Percentiles rank a stretch among this genome's conserved stretches.
Conservation (phyloP, 2,329 filamentous ascomycete genomes). For the Exophiala sideris region DNA sequence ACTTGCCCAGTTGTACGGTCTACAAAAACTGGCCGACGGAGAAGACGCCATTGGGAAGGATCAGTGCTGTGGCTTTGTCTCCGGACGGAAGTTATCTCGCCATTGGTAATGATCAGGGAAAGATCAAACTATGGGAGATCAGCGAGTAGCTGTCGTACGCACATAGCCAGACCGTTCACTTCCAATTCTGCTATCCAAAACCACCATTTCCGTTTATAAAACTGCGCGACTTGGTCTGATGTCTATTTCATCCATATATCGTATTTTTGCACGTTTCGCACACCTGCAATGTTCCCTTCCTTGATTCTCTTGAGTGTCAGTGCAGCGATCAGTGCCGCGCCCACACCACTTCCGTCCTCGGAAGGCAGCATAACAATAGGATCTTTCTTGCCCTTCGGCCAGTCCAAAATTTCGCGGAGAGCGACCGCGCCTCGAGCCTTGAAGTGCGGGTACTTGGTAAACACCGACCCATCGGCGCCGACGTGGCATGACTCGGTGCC, state of each 20-base stretch:
- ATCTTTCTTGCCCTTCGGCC: conserved; percentile 74
- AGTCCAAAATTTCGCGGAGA: conserved; percentile 92
- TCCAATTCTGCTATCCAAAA: background rate
- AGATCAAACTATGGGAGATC: conserved; percentile 89
- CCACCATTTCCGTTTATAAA: background rate
- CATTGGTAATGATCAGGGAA: conserved; percentile 84
- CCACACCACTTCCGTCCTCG: conserved; percentile 96
- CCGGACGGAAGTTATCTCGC: conserved; percentile 51
- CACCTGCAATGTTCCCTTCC: conserved; percentile 57
- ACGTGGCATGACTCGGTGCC: conserved; percentile 83
- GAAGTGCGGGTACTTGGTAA: conserved; percentile 99
- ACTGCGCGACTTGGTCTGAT: background rate
- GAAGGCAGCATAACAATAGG: conserved; percentile 83
- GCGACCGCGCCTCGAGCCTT: conserved; percentile 87
- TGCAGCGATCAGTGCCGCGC: conserved; percentile 86
- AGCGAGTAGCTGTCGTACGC: conserved; percentile 49
- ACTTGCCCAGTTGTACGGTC: conserved; percentile 87
- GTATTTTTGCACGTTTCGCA: conserved; percentile 48
- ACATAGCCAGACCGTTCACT: background rate
- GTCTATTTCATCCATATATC: conserved; percentile 3
- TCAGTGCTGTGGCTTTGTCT: conserved; percentile 63
- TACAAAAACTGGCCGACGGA: conserved; percentile 96
- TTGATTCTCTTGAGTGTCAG: conserved; percentile 62
- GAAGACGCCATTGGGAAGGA: conserved; percentile 79
- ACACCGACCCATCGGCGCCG: conserved; percentile 93